phyloP scores from a whole-genome alignment of 768 basidiomycete genomes.

The Tylopilus rubrobrunneus region DNA sequence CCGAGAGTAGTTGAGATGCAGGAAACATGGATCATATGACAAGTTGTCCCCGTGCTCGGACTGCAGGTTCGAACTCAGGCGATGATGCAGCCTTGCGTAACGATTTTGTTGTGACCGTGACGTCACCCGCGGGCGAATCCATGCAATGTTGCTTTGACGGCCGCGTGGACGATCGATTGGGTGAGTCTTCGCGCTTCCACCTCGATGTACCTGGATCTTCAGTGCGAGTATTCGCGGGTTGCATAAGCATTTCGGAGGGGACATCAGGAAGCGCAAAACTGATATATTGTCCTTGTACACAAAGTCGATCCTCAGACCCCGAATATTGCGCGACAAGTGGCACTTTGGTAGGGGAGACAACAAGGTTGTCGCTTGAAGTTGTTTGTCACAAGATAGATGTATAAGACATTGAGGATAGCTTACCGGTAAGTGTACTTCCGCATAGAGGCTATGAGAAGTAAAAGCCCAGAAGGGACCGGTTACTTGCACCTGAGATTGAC shows the following conservation, averaged over 20 bases:
- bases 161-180: constrained; percentile 37
- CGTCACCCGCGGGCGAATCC: not conserved
- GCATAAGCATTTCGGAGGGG: constrained; percentile 8
- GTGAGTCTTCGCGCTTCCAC: constrained; percentile 43
- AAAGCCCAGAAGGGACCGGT: constrained; percentile 69
- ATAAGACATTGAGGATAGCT: not conserved
- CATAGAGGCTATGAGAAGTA: constrained; percentile 68
- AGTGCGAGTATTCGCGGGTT: not conserved
- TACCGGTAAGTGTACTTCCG: constrained; percentile 67
- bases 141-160: not conserved
- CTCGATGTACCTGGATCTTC: constrained; percentile 23
- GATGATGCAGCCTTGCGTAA: constrained; percentile 24
- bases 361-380: constrained; percentile 45
- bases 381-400: not conserved
- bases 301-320: constrained; percentile 32
- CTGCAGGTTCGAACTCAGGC: constrained; percentile 33
- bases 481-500: constrained; percentile 52
- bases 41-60: constrained; percentile 52
- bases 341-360: constrained; percentile 44
- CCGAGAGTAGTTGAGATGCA: constrained; percentile 24
- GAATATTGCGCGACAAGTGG: constrained; percentile 23
- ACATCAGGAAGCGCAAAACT: constrained; percentile 55
- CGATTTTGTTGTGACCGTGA: not conserved
- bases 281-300: constrained; percentile 63
- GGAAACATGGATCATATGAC: constrained; percentile 65